Base-by-base conservation (phyloP, 768 basidiomycete genomes). In the Botryobasidium botryosum region DNA sequence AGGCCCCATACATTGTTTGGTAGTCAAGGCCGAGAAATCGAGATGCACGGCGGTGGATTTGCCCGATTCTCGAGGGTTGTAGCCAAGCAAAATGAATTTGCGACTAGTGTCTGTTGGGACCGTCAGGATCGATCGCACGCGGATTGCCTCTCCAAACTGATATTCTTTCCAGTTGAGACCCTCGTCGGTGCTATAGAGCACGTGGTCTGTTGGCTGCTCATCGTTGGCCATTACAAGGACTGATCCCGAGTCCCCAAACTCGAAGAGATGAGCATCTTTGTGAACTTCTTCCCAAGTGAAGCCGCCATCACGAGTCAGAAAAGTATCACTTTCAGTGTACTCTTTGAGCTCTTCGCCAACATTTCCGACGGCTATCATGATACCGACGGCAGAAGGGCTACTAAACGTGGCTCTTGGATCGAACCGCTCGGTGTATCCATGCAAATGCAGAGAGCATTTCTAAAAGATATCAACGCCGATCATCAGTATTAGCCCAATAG, bases 281-380 rank as follows among this genome's bases (percentile, higher is more conserved):
- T 90, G 90, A 0, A 99, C 80, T 63, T 99, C 94, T 58, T 94
- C 77, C 94, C 94, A 99, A 0, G 85, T 88, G 62, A 94, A 94
- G 6, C 94, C 94, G 2, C 77, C 94, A 53, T 99, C 87, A 3
- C 94, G 85, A 45, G 85, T 87, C 33, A 97, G 70, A 78, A 94
- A 97, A 2, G 90, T 94, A 59, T 97, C 92, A 49, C 79, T 77
- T 25, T 96, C 82, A 3, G 67, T 70, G 63, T 99, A 99, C 0
- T 76, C 64, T 0, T 73, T 76, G 2, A 99, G 72, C 1, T 64
- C 57, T 50, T 87, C 80, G 32, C 94, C 94, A 12, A 99, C 91
- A 53, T 87, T 97, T 6, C 94, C 94, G 36, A 96, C 90, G 1
- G 82, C 94, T 72, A 99, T 84, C 61, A 99, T 70, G 10, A 99